A percentile compares a stretch with the other conserved stretches of the same genome.
phyloP scores from a whole-genome alignment of 148 eudicot species.

The Salicornia ramosissima region DNA sequence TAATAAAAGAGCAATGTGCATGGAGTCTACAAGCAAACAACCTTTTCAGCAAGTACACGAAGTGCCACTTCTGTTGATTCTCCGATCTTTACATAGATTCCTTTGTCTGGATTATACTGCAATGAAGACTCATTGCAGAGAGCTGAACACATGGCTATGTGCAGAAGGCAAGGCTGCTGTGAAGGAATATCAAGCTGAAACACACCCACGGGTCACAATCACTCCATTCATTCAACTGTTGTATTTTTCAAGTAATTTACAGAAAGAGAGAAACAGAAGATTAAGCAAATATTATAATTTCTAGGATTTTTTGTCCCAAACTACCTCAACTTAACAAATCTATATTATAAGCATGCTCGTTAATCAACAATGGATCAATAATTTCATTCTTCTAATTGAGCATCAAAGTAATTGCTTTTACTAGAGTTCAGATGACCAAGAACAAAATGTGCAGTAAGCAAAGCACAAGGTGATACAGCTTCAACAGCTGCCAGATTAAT shows the following conservation, averaged over 20 bases:
- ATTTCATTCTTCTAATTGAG: background rate
- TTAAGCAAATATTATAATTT: too few relatives aligned
- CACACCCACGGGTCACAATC: slow-evolving; percentile 17
- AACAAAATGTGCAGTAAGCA: background rate
- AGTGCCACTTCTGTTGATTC: slow-evolving; percentile 99
- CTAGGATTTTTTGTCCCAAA: too few relatives aligned
- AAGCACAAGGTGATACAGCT: background rate
- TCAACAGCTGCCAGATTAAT: background rate
- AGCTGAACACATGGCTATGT: slow-evolving; percentile 97
- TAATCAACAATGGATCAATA: background rate
- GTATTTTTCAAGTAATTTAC: background rate
- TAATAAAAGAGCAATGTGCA: background rate
- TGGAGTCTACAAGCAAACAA: slow-evolving; percentile 22
- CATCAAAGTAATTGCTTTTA: background rate
- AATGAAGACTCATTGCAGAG: slow-evolving; percentile 91
- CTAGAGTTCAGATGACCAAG: background rate
- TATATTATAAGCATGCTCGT: background rate
- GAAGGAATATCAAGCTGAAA: slow-evolving; percentile 94
- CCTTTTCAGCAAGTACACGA: slow-evolving; percentile 96
- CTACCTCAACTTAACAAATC: too few relatives aligned
- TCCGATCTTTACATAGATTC: slow-evolving; percentile 89
- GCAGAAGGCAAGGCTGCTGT: slow-evolving; percentile 87
- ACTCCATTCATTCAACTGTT: slow-evolving; percentile 1
- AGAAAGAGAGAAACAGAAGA: background rate
- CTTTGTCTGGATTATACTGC: slow-evolving; percentile 95